Evolutionary conservation across 2,329 filamentous ascomycete species (phyloP).

Genomic region (Hypoxylon sp.): DNA sequence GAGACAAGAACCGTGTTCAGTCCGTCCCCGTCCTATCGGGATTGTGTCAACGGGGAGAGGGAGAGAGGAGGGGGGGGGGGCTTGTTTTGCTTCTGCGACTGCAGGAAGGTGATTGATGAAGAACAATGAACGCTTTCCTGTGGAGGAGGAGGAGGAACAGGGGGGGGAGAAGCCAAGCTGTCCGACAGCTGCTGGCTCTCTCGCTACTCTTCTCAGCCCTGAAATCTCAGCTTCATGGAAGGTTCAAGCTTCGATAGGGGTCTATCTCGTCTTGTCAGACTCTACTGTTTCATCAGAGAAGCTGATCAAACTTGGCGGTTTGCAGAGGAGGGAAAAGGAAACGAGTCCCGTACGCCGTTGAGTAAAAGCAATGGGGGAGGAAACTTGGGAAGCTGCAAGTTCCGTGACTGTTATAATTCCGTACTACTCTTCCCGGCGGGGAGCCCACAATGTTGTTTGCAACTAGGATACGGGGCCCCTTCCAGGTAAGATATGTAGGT

Average conservation of each 20-base stretch:
- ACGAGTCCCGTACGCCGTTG: constrained; percentile 25
- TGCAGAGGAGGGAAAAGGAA: constrained; percentile 40
- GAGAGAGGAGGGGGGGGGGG: constrained; percentile 29
- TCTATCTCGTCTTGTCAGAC: constrained; percentile 46
- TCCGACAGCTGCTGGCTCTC: constrained; percentile 38
- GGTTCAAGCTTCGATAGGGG: constrained; percentile 41
- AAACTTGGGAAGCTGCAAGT: constrained; percentile 46
- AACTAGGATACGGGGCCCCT: constrained; percentile 25
- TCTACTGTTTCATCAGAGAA: constrained; percentile 48
- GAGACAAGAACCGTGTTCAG: constrained; percentile 38
- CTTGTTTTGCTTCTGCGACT: constrained; percentile 40
- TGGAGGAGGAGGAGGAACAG: constrained; percentile 37
- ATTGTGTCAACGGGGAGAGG: constrained; percentile 37
- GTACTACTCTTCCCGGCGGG: constrained; percentile 43
- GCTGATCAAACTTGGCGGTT: constrained; percentile 44
- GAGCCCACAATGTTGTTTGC: constrained; percentile 38
- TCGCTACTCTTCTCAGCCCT: constrained; percentile 35
- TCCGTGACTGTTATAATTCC: constrained; percentile 47
- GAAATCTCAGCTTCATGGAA: constrained; percentile 40
- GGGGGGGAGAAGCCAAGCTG: constrained; percentile 34
- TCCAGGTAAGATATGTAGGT: no score
- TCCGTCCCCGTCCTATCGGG: constrained; percentile 37
- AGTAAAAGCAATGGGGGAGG: constrained; percentile 32
- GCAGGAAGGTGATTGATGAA: constrained; percentile 38
- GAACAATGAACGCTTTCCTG: constrained; percentile 32